Conservation (phyloP, 805 yeast genomes). For the Yarrowia phangngaensis region DNA sequence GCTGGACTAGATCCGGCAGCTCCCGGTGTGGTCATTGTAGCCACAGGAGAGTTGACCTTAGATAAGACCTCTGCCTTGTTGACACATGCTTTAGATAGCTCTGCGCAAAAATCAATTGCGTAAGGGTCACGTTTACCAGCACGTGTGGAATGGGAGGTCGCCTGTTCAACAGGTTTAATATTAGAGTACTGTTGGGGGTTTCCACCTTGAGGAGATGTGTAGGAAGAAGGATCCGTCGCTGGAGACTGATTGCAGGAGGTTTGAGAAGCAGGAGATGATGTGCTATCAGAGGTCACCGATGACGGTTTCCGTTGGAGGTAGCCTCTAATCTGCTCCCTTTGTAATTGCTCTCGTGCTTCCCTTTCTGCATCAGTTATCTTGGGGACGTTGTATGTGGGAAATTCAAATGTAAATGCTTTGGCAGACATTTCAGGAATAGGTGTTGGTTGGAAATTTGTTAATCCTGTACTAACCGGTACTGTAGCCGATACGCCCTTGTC, state of each 20-base stretch:
- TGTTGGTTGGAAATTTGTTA: neutral
- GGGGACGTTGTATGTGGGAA: constrained; percentile 46
- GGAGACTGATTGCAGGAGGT: constrained; percentile 22
- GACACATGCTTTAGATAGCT: constrained; percentile 26
- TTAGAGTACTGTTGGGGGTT: neutral
- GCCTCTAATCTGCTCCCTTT: constrained; percentile 20
- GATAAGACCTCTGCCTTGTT: constrained; percentile 18
- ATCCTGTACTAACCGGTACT: constrained; percentile 26
- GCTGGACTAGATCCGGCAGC: neutral
- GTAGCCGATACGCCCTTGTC: constrained; percentile 33
- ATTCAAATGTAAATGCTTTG: constrained; percentile 48
- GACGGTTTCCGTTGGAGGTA: constrained; percentile 22
- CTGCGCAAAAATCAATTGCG: constrained; percentile 22
- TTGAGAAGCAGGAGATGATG: constrained; percentile 11
- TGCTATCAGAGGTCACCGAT: constrained; percentile 3
- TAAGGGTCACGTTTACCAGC: constrained; percentile 14
- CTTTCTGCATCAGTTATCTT: constrained; percentile 1
- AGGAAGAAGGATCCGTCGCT: constrained; percentile 15
- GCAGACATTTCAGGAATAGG: constrained; percentile 15
- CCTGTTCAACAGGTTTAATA: neutral
- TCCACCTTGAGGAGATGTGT: constrained; percentile 11
- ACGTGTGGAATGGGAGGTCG: too few relatives aligned
- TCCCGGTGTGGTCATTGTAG: neutral
- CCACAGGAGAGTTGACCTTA: neutral
- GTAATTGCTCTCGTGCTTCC: constrained; percentile 15